Percentiles rank a stretch among this genome's conserved stretches.
These are phyloP conservation scores for Solanum gandarillasii DNA, from an alignment of 257 asterid species.

Conservation along the genomic window DNA sequence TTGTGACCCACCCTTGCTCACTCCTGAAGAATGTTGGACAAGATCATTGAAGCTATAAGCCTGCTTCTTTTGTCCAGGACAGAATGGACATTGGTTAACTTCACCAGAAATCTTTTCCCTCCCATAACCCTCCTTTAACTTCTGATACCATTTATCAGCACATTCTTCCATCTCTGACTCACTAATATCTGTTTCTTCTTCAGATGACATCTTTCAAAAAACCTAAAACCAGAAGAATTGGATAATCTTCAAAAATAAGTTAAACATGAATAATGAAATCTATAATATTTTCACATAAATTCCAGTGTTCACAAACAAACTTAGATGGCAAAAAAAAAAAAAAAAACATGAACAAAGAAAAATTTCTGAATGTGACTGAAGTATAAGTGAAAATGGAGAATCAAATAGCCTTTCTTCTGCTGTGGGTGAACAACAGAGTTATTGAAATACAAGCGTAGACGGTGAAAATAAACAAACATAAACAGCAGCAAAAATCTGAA, in stretches of 20 bases:
- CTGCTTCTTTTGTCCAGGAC: conserved; percentile 52
- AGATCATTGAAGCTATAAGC: conserved; percentile 36
- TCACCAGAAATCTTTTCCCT: conserved; percentile 20
- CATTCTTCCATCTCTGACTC: conserved; percentile 56
- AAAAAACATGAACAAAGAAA: not conserved
- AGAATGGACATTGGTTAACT: conserved; percentile 43
- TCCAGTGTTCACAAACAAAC: not conserved
- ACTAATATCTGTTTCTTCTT: conserved; percentile 54
- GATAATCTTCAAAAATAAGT: not conserved
- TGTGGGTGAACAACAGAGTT: not conserved
- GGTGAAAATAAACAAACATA: not conserved
- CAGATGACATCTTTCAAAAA: conserved; percentile 28
- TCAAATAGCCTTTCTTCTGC: not conserved
- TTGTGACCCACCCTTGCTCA: conserved; percentile 27
- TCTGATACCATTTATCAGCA: conserved; percentile 32
- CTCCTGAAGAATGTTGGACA: conserved; percentile 42
- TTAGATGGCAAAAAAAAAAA: not conserved
- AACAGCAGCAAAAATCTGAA: not conserved
- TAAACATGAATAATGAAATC: not conserved
- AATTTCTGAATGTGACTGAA: not conserved
- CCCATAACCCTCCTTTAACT: conserved; percentile 19
- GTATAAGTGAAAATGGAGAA: not conserved
- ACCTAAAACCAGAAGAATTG: not conserved
- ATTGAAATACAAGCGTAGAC: not conserved
- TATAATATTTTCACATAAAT: not conserved